phyloP scores from a whole-genome alignment of 331 rosid genomes.

The Erythrophleum ivorense region DNA sequence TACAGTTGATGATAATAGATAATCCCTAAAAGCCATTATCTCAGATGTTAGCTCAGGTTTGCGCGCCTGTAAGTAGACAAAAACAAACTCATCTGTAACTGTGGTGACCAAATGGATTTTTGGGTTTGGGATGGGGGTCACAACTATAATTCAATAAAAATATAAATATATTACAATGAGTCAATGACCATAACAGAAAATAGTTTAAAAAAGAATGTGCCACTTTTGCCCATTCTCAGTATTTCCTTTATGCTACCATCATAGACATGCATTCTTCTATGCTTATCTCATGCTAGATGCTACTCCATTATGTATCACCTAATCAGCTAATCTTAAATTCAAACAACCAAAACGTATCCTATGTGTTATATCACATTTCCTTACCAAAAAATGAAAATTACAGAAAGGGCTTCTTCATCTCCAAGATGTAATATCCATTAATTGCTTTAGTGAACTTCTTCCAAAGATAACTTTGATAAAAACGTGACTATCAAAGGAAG shows the following conservation, averaged over 20 bases:
- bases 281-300: constrained; percentile 1
- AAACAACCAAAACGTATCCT: too few species aligned
- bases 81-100: constrained; percentile 27
- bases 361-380: neutral
- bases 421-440: neutral
- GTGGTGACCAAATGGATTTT: neutral
- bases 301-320: neutral
- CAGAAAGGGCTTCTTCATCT: neutral
- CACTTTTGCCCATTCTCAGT: neutral
- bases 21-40: constrained; percentile 96
- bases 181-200: neutral
- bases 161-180: neutral
- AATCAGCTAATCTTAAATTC: neutral
- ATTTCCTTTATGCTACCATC: neutral
- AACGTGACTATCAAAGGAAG: neutral
- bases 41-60: constrained; percentile 84
- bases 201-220: neutral
- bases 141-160: neutral
- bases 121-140: neutral
- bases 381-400: neutral
- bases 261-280: neutral
- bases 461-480: neutral
- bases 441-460: neutral
- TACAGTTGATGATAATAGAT: constrained; percentile 81
- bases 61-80: constrained; percentile 73